Evolutionary conservation across 208 protist genomes (phyloP).

Genomic region (Acanthamoeba polyphaga): DNA sequence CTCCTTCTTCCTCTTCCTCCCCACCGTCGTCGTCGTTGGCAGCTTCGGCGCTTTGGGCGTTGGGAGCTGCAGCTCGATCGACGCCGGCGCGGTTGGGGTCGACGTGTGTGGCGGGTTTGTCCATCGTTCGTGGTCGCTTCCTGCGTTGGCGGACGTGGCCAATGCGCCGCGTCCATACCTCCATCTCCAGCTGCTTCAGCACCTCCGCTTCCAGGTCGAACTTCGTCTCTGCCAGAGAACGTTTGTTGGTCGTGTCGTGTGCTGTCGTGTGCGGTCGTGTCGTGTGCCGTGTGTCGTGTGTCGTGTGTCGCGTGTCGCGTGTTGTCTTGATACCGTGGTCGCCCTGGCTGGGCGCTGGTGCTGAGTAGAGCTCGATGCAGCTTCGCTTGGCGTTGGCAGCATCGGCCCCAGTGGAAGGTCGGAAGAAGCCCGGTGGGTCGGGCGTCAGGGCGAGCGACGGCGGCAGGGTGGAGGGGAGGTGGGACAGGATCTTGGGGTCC

Average conservation of each 20-base stretch:
- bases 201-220: conserved; percentile 13
- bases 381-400: background rate
- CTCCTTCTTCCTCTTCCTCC: background rate
- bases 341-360: too few relatives aligned
- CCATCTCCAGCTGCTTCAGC: background rate
- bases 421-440: background rate
- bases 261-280: background rate
- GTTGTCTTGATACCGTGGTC: too few relatives aligned
- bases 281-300: too few relatives aligned
- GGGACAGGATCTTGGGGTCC: background rate
- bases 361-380: too few relatives aligned
- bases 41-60: too few relatives aligned
- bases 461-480: background rate
- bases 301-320: too few relatives aligned
- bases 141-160: background rate
- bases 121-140: background rate
- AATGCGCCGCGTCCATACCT: background rate
- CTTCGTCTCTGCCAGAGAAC: too few relatives aligned
- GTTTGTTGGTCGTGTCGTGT: background rate
- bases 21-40: background rate
- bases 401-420: background rate
- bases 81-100: too few relatives aligned
- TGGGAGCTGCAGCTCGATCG: too few relatives aligned
- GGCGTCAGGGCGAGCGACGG: background rate
- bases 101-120: too few relatives aligned